A percentile compares a stretch with the other conserved stretches of the same genome.
Evolutionary conservation across 345 rosid genomes (phyloP).

Genomic region (Draba incana): DNA sequence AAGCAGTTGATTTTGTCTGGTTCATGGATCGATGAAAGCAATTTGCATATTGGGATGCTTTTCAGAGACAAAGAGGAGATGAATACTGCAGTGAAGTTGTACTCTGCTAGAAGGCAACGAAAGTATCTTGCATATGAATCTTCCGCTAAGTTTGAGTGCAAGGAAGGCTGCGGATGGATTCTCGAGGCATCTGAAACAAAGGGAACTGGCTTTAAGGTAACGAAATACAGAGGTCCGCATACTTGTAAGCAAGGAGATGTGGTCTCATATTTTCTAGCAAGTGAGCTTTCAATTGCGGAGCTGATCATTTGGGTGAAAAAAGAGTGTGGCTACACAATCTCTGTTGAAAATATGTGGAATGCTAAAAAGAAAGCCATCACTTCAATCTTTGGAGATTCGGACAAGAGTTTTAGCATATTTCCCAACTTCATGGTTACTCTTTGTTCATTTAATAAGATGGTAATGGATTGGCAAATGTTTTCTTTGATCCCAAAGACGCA

Average conservation of each 20-base stretch:
- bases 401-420: conserved; percentile 13
- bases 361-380: conserved; percentile 20
- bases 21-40: too few relatives aligned
- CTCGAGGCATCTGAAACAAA: too few relatives aligned
- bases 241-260: neutral
- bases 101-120: too few relatives aligned
- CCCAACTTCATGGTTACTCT: conserved; percentile 25
- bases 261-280: neutral
- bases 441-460: conserved; percentile 1
- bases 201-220: neutral
- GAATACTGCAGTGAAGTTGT: too few relatives aligned
- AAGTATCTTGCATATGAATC: too few relatives aligned
- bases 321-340: conserved; percentile 16
- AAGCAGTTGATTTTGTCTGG: too few relatives aligned
- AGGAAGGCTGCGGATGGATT: too few relatives aligned
- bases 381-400: conserved; percentile 15
- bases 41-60: too few relatives aligned
- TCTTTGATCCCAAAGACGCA: neutral
- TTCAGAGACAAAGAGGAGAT: too few relatives aligned
- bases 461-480: conserved; percentile 2
- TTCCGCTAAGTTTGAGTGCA: too few relatives aligned
- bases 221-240: neutral
- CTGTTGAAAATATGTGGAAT: neutral
- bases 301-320: neutral
- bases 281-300: neutral